These are phyloP conservation scores for Kazachstania taianensis DNA, from an alignment of 805 yeast species.

Conservation along the genomic window DNA sequence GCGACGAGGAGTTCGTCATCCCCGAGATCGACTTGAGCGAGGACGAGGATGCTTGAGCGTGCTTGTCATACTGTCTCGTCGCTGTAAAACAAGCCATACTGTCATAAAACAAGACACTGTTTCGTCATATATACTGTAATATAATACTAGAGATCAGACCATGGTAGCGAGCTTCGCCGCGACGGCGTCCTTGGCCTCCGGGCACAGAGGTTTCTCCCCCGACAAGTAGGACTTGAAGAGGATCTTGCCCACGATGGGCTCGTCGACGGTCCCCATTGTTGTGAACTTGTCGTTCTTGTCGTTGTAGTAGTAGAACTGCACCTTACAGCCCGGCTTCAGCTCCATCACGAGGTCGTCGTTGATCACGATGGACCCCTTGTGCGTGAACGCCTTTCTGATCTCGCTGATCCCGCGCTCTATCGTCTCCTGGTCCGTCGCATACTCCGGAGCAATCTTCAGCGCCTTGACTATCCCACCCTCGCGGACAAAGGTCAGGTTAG, in stretches of 20 bases:
- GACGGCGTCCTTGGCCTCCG: conserved; percentile 19
- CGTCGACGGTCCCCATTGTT: conserved; percentile 48
- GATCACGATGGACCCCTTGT: conserved; percentile 65
- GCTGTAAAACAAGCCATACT: no score
- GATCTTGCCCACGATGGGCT: conserved; percentile 55
- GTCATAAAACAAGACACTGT: no score
- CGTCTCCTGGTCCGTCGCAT: conserved; percentile 32
- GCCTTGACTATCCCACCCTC: conserved; percentile 78
- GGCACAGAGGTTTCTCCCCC: conserved; percentile 35
- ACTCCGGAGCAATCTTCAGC: conserved; percentile 53
- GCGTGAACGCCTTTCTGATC: conserved; percentile 49
- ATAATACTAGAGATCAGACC: conserved; percentile 9
- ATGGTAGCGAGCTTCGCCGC: conserved; percentile 14
- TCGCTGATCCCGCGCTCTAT: conserved; percentile 59
- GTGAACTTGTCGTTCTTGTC: conserved; percentile 29
- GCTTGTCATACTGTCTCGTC: no score
- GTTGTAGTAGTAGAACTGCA: conserved; percentile 37
- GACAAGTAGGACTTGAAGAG: conserved; percentile 68
- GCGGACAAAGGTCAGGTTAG: conserved; percentile 80
- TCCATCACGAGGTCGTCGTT: conserved; percentile 59
- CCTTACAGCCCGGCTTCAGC: conserved; percentile 37
- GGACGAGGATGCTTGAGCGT: conserved; percentile 9
- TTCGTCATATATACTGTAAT: not conserved
- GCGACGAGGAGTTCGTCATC: conserved; percentile 7
- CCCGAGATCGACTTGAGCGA: conserved; percentile 10